Evolutionary conservation across 768 basidiomycete genomes (phyloP), one percentile per base, ranked within the genome.

Genomic region (Hericium coralloides): DNA sequence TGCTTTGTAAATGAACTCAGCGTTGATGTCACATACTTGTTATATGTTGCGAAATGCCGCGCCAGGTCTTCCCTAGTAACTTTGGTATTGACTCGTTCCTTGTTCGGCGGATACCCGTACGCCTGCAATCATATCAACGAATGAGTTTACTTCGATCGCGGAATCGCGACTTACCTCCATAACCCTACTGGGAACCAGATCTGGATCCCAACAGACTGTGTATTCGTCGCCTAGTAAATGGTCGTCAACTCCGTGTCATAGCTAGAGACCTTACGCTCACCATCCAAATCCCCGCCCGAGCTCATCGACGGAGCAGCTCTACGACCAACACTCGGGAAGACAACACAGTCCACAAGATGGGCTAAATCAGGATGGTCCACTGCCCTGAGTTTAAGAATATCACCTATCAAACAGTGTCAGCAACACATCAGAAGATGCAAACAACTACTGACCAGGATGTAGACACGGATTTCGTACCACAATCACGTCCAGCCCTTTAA

Each of bases 391-490:
- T 86, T 87, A 53, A 86, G 64, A 57, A 80, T 82, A 64, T 86
- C 84, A 18, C 85, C 83, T 81, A 48, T 5, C 36, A 50, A 5
- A 17, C 20, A 15, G 47, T 45, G 10, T 20, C 18, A 15, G 14
- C 0, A 45, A 20, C 2, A 8, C 43, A 7, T 20, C 43, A 2
- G 43, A 20, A 45, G 43, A 45, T 18, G 14, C 6, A n/a, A 8
- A n/a, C 43, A 7, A 2, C 7, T 31, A 58, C 69, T 4, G 52
- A 81, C 82, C 84, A 20, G 85, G 83, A 67, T 86, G 82, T 48
- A 86, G 73, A 60, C 84, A 87, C 0, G 85, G 85, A 64, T 87
- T 87, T 20, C 84, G 72, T 4, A 85, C 82, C 4, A 86, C 78
- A 4, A 86, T 70, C 0, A 85, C 82, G 60, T 85, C 81, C 0